Evolutionary conservation across 225 moss, liverwort and hornwort genomes (phyloP), one percentile per base, ranked within the genome.

Genomic region (Antitrichia curtipendula): DNA sequence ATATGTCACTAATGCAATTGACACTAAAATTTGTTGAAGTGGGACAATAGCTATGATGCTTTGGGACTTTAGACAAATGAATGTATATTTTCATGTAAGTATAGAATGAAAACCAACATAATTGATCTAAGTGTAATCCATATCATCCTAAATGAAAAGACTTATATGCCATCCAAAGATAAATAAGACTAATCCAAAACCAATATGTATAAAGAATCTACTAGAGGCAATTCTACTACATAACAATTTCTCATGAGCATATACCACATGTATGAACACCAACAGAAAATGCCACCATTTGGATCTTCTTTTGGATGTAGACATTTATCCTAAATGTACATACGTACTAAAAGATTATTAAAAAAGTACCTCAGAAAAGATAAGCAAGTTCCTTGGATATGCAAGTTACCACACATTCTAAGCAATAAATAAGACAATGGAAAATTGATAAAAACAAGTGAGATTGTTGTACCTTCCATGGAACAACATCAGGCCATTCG

Each of bases 401-500:
- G 9, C 28, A 58, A 19, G 6, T 61, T 64, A 28, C 5, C 3
- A 49, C 61, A 14, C 3, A 20, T 57, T 79, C 40, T 38, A 25
- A 58, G 8, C 1, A 4, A 45, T 16, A 58, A n/a, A n/a, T 54
- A 47, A 21, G 10, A 65, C 10, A 78, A 58, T 40, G 7, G 1
- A 17, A 45, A 10, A 43, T n/a, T 13, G 16, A 32, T 16, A 43
- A 6, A 41, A 63, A 24, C 6, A 47, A 63, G 8, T 3, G 17
- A 29, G 18, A 62, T 8, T 41, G 38, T 11, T 65, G 23, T 89
- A 96, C 96, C 94, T 96, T 97, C 93, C 95, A 97, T 23, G 96
- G 96, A 40, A 97, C 92, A 57, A 59, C 87, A 25, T 95, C 89
- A 9, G 95, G 95, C 88, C 90, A 97, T 75, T 96, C 95, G 4